These are phyloP conservation scores for Xylariomycetidae sp. DNA, from an alignment of 2,329 filamentous ascomycete genomes.

Conservation along the genomic window DNA sequence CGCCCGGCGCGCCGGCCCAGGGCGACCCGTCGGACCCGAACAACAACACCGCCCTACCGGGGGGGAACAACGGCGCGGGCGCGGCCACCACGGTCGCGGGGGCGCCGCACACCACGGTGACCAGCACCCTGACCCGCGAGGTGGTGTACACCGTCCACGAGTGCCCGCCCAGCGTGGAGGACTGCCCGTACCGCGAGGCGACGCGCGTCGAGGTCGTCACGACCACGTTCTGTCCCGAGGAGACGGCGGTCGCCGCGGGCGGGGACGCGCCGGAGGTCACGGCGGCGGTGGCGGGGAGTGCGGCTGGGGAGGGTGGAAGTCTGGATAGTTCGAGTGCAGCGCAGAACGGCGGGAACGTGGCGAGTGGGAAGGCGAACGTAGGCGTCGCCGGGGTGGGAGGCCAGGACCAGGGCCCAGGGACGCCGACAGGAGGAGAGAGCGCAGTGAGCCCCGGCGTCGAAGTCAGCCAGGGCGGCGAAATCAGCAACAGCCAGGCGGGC, in stretches of 20 bases:
- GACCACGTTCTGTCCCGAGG: slow-evolving; percentile 18
- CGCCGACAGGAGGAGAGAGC: too few species aligned
- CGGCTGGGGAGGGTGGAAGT: too few species aligned
- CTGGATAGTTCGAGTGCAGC: neutral
- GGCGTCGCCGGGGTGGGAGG: neutral
- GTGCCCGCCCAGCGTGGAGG: slow-evolving; percentile 4
- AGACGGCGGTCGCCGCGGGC: slow-evolving; percentile 3
- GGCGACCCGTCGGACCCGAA: neutral
- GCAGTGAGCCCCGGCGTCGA: too few species aligned
- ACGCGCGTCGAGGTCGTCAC: slow-evolving; percentile 15
- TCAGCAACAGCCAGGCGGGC: too few species aligned
- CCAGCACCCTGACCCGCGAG: slow-evolving; percentile 18
- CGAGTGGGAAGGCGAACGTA: neutral
- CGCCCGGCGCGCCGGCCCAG: slow-evolving; percentile 1
- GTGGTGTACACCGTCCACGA: slow-evolving; percentile 15
- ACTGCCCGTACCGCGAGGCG: slow-evolving; percentile 6
- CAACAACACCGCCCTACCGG: neutral
- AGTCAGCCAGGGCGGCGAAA: too few species aligned
- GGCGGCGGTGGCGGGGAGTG: neutral
- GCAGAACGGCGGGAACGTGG: neutral
- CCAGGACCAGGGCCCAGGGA: too few species aligned
- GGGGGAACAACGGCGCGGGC: neutral
- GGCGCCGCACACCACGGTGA: slow-evolving; percentile 10
- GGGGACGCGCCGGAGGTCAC: neutral
- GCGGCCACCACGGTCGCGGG: neutral